Evolutionary conservation across 176 grass and related monocot species (phyloP).

Genomic region (Oryza glumipatula): DNA sequence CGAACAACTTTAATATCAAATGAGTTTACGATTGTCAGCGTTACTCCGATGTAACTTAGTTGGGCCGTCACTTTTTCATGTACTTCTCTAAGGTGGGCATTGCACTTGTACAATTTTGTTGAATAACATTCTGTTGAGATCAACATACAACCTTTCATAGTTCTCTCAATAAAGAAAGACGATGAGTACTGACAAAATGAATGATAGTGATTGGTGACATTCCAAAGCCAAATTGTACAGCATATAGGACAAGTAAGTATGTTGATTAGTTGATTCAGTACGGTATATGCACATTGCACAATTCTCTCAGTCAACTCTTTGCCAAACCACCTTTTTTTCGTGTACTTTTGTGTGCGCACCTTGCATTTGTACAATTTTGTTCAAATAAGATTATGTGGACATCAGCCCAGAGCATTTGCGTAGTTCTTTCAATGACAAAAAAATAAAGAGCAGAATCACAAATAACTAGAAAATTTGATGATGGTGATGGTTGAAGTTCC

Average conservation of each 20-base stretch:
- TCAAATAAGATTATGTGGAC: background rate
- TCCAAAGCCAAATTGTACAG: conserved; percentile 20
- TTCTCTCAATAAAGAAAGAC: background rate
- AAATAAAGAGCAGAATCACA: background rate
- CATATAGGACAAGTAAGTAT: background rate
- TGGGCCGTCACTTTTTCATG: background rate
- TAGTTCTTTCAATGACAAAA: background rate
- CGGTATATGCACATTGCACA: background rate
- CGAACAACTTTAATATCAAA: background rate
- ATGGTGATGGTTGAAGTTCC: background rate
- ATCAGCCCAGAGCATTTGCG: background rate
- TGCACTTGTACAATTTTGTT: background rate
- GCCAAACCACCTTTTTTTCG: background rate
- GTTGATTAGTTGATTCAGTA: background rate
- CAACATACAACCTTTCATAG: background rate
- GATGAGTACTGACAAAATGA: background rate
- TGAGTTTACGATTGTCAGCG: background rate
- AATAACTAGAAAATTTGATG: background rate
- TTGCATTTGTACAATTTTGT: background rate
- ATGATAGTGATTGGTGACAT: background rate
- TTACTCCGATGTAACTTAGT: background rate
- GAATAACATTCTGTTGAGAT: background rate
- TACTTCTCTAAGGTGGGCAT: background rate
- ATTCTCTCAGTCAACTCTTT: background rate
- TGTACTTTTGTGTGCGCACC: background rate